Percentiles rank a stretch among this genome's conserved stretches.
phyloP scores from a whole-genome alignment of 306 rosid genomes.

The Nissolia schottii region DNA sequence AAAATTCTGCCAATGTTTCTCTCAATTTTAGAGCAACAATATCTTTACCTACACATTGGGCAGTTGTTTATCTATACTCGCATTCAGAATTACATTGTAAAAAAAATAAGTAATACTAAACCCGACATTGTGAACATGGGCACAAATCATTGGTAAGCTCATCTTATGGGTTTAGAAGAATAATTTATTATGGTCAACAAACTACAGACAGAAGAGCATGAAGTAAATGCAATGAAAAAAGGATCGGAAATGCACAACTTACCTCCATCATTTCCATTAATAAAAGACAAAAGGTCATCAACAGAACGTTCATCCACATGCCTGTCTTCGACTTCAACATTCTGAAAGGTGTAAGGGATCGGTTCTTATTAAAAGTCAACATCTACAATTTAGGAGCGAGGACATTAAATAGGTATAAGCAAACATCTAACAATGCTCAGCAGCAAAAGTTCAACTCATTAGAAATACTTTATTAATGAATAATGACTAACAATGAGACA shows the following conservation, averaged over 20 bases:
- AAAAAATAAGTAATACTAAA: neutral
- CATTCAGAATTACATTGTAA: neutral
- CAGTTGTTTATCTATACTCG: neutral
- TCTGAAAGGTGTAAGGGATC: constrained; percentile 48
- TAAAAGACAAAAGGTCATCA: constrained; percentile 90
- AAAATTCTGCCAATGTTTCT: neutral
- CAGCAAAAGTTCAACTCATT: neutral
- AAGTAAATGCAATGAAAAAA: neutral
- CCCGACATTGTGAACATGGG: neutral
- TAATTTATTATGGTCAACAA: neutral
- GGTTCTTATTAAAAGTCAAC: constrained; percentile 12
- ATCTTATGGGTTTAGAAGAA: neutral
- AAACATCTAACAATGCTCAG: neutral
- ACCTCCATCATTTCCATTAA: constrained; percentile 83
- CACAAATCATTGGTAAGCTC: neutral
- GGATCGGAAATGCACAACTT: constrained; percentile 2
- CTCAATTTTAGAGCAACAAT: neutral
- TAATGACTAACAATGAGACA: neutral
- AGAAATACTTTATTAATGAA: neutral
- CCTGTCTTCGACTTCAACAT: constrained; percentile 69
- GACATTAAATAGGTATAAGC: neutral
- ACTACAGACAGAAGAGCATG: neutral
- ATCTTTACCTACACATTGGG: neutral
- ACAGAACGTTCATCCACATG: constrained; percentile 82
- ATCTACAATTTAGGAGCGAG: neutral